Evolutionary conservation across 805 yeast species (phyloP), one percentile per base, ranked within the genome.

Genomic region (Monosporozyma servazzii): DNA sequence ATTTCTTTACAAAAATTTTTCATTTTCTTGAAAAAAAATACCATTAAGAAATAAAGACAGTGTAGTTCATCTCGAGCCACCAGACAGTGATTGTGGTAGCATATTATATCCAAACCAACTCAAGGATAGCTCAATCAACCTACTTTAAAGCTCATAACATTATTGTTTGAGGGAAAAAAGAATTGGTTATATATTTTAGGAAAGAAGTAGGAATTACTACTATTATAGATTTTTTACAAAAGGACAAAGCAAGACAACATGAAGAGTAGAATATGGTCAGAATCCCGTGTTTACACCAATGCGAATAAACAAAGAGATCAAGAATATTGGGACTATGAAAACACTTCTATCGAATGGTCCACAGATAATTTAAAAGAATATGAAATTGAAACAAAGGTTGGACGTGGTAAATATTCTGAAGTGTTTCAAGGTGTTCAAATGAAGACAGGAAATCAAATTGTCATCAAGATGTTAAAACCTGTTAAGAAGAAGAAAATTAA

Each of bases 321-420:
- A 49, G 80, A 80, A 43, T 88, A 88, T 68, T 88, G 95, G 90
- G 95, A 88, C 67, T 88, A 88, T 64, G 95, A 86, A 57, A 82
- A 81, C 55, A 72, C 76, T 36, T 71, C 75, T 11, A 76, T 83
- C 31, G 75, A 75, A 43, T 83, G 87, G 87, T 83, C 86, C 2
- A 63, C 73, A 6, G 76, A 77, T 51, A 76, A 66, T 49, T 41
- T 50, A 23, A 69, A 70, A 49, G 71, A 80, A 61, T 85, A 84
- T 64, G 97, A 90, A 66, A 85, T 90, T 54, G 78, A 86, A 50
- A 76, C 77, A 55, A 88, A 89, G 69, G 84, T 90, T 18, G 97
- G 97, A 13, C 78, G 96, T 52, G 97, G 97, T 25, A 90, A 88
- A 71, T 90, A 89, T 70, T 84, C 95, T n/a, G 97, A 90, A 68